Base-by-base conservation (phyloP, 257 asterid genomes). In the Parsonsia alboflavescens region DNA sequence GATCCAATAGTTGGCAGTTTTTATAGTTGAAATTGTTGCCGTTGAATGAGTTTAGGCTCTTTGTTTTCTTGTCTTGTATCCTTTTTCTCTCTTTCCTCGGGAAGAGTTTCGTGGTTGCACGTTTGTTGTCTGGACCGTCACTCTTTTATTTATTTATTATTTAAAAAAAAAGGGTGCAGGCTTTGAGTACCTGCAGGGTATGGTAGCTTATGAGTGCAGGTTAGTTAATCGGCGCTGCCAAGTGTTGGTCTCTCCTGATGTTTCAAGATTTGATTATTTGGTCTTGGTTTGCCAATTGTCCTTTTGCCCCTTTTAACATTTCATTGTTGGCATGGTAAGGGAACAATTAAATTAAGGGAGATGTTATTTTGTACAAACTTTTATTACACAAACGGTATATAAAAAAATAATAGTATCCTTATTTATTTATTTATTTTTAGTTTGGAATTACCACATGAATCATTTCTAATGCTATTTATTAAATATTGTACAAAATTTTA, bases 1-100 rank as follows among this genome's bases (percentile, higher is more conserved):
- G 21, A 1, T 77, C 80, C 71, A 78, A 75, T 80, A 71, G 75
- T 67, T 77, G 84, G 84, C 84, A 83, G 65, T 30, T 56, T 69
- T 33, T 75, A 46, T 77, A 28, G 50, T 62, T 70, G 4, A 7
- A 6, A 74, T 70, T 63, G 62, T 16, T 70, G 64, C 69, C n/a
- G 59, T 77, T 64, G 30, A 62, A 62, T 64, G 11, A 36, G 36
- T 7, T 6, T 33, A 16, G 64, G 10, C 5, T 62, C 11, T 8
- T n/a, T n/a, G 0, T 11, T 62, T 1, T 33, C 42, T 19, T 66
- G 13, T 66, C 7, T 15, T 7, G 7, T 66, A 5, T 12, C 17
- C 46, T n/a, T 39, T 39, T 33, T 33, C 36, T 33, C n/a, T 26
- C 42, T 12, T 61, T 61, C 68, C 17, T 45, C 17, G n/a, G 17